Base-by-base conservation (phyloP, 495 filamentous ascomycete genomes). In the Penicillium macrosclerotiorum region DNA sequence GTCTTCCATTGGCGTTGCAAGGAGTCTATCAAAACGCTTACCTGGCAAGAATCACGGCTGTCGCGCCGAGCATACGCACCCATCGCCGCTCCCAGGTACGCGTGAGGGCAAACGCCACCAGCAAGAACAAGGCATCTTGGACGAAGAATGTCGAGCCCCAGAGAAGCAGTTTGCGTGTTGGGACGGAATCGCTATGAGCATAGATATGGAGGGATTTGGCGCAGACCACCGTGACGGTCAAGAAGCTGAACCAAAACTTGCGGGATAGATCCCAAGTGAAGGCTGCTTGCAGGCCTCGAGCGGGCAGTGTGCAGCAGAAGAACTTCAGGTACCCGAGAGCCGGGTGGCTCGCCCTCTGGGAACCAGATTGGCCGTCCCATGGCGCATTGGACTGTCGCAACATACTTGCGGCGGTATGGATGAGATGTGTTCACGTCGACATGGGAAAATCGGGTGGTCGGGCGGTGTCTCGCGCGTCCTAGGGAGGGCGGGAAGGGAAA, bases 71-170 rank as follows among this genome's bases (percentile, higher is more conserved):
- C 18, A 49, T 45, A 19, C 51, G 45, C 2, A 37, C 14, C 47
- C 44, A 47, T 43, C 4, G 17, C 22, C 38, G 17, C 7, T 47
- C 14, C 24, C 44, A 52, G 25, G 45, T 42, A 11, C 31, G 47
- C 26, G 48, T 39, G 38, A 55, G 40, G 17, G 37, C 46, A 40
- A 50, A 49, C 13, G 34, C 47, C 11, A 55, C 23, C 11, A 51
- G 24, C 23, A 64, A 26, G 22, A 54, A 52, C 6, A 58, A 18
- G 12, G 48, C 49, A 41, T 65, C 62, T 11, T 57, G 59, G 2
- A 56, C 31, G 32, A 65, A 65, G 31, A 65, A 65, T 29, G 62
- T 62, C 5, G 49, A 45, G 3, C 62, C 55, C 62, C 62, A 65
- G 8, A 51, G 30, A 8, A 60, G 37, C 17, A 65, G 42, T 13